Evolutionary conservation across 768 basidiomycete species (phyloP).

Genomic region (Russula sp.): DNA sequence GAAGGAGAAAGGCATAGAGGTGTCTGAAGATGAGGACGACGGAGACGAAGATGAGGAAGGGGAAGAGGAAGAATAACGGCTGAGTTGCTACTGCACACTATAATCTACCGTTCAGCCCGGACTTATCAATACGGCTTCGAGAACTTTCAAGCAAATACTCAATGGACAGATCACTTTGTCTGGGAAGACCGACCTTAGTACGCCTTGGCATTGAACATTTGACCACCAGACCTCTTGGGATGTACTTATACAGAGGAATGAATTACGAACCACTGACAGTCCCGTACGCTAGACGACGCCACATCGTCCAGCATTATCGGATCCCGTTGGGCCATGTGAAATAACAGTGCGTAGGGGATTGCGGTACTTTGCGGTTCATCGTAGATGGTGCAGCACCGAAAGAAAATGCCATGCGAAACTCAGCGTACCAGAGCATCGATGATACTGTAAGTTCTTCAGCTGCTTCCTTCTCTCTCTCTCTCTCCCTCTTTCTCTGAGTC

Average conservation of each 20-base stretch:
- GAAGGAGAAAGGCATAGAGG: conserved; percentile 68
- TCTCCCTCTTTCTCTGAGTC: too few relatives aligned
- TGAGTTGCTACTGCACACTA: not conserved
- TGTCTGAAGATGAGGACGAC: conserved; percentile 88
- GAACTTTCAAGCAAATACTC: not conserved
- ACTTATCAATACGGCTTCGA: not conserved
- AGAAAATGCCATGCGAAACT: too few relatives aligned
- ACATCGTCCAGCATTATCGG: not conserved
- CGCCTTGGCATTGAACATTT: not conserved
- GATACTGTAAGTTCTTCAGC: too few relatives aligned
- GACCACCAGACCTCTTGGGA: not conserved
- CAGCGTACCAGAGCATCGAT: too few relatives aligned
- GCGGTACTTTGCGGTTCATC: too few relatives aligned
- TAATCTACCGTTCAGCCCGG: not conserved
- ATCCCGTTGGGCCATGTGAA: not conserved
- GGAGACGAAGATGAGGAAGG: conserved; percentile 38
- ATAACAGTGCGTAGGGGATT: too few relatives aligned
- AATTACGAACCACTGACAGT: not conserved
- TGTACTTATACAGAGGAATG: not conserved
- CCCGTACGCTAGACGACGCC: too few relatives aligned
- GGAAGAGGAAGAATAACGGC: conserved; percentile 6
- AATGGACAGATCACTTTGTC: not conserved
- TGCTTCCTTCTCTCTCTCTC: too few relatives aligned
- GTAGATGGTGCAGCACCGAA: too few relatives aligned
- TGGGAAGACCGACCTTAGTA: not conserved